These are phyloP conservation scores for Chondrostereum purpureum DNA, from an alignment of 1,284 basidiomycete species.

Conservation along the genomic window DNA sequence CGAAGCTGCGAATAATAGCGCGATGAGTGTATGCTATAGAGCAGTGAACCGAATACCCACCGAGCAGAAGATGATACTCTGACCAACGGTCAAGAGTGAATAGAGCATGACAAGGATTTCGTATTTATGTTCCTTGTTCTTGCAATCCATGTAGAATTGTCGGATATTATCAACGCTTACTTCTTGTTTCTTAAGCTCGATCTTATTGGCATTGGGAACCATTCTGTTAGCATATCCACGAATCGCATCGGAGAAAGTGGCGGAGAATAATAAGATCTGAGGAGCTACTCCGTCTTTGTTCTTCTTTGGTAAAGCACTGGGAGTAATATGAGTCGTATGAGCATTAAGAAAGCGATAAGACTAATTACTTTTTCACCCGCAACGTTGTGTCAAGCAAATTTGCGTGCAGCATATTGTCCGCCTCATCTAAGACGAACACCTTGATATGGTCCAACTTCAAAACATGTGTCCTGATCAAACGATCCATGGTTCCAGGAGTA, in stretches of 20 bases:
- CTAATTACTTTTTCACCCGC: constrained; percentile 91
- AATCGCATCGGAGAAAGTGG: constrained; percentile 95
- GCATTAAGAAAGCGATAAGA: constrained; percentile 12
- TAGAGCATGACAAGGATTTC: constrained; percentile 93
- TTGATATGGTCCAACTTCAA: constrained; percentile 80
- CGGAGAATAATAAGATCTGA: constrained; percentile 96
- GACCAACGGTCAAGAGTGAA: constrained; percentile 87
- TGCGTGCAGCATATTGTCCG: constrained; percentile 97
- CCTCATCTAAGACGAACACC: constrained; percentile 96
- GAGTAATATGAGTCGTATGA: constrained; percentile 8
- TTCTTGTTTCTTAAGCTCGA: constrained; percentile 92
- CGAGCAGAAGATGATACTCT: constrained; percentile 96
- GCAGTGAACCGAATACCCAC: constrained; percentile 32
- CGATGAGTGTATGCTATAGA: constrained; percentile 4
- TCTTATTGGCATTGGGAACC: constrained; percentile 93
- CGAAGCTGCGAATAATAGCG: constrained; percentile 52
- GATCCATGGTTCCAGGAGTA: constrained; percentile 92
- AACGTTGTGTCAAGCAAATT: constrained; percentile 96
- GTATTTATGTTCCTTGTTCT: constrained; percentile 88
- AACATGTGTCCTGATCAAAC: constrained; percentile 70
- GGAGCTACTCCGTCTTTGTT: no score
- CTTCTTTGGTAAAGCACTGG: constrained; percentile 59
- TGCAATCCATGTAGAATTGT: constrained; percentile 97
- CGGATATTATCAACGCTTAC: constrained; percentile 92
- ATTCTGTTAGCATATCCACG: constrained; percentile 87